Evolutionary conservation across 1,284 basidiomycete genomes (phyloP).

Genomic region (Fomitiporia mediterranea): DNA sequence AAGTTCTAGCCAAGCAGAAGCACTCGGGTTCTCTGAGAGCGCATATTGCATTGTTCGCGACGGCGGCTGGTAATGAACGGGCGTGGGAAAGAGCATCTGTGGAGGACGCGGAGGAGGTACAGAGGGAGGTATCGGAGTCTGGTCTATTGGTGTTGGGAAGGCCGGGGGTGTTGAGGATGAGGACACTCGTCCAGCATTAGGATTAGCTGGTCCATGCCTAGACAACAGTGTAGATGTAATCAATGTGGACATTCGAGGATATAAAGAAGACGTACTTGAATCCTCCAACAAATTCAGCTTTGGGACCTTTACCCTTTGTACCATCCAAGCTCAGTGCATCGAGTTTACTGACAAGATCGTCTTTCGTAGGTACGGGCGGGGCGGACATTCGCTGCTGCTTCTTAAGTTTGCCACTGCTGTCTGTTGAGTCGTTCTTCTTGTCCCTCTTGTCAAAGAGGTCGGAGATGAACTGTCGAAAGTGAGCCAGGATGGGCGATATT

Average conservation of each 20-base stretch:
- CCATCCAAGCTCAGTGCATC: neutral
- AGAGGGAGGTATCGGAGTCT: conserved; percentile 7
- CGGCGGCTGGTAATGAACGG: conserved; percentile 30
- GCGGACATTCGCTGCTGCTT: neutral
- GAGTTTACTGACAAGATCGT: conserved; percentile 4
- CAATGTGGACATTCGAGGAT: neutral
- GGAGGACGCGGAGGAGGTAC: conserved; percentile 36
- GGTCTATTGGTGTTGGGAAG: conserved; percentile 3
- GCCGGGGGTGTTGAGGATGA: conserved; percentile 12
- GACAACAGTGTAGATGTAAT: too few species aligned
- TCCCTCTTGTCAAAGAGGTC: neutral
- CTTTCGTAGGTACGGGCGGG: conserved; percentile 13
- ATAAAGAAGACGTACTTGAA: conserved; percentile 12
- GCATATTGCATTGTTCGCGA: conserved; percentile 65
- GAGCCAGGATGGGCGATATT: conserved; percentile 1
- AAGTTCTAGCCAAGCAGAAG: conserved; percentile 11
- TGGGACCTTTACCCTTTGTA: neutral
- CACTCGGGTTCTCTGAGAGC: conserved; percentile 25
- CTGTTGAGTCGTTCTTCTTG: neutral
- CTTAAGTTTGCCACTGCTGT: neutral
- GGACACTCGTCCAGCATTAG: neutral
- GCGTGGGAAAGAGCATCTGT: conserved; percentile 34
- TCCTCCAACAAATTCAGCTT: conserved; percentile 18
- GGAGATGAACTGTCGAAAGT: neutral
- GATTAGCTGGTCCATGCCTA: conserved; percentile 15